These are phyloP conservation scores for Xanthoconium separans DNA, from an alignment of 1,284 basidiomycete species.

Conservation along the genomic window DNA sequence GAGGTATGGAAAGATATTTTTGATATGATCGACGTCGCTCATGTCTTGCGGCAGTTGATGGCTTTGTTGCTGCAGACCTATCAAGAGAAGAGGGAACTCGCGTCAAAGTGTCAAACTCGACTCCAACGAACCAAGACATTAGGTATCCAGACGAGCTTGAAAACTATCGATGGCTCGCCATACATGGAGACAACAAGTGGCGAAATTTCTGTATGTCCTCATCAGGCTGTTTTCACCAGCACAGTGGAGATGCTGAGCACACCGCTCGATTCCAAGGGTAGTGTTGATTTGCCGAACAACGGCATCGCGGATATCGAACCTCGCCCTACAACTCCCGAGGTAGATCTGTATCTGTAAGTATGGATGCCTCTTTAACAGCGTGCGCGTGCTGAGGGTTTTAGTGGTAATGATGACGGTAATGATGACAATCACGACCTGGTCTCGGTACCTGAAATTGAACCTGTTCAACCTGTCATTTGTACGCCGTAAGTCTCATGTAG, in stretches of 20 bases:
- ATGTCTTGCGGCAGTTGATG: constrained; percentile 23
- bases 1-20: constrained; percentile 16
- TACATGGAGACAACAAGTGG: background rate
- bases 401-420: background rate
- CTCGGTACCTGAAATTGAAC: background rate
- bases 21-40: constrained; percentile 2
- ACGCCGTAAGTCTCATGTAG: constrained; percentile 20
- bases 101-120: constrained; percentile 2
- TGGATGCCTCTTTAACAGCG: background rate
- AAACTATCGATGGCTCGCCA: background rate
- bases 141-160: constrained; percentile 24
- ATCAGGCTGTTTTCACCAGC: background rate
- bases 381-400: constrained; percentile 1
- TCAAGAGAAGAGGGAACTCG: constrained; percentile 22
- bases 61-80: constrained; percentile 27
- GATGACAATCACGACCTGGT: background rate
- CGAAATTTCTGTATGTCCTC: background rate
- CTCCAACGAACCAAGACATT: constrained; percentile 15
- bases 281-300: background rate
- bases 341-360: constrained; percentile 10
- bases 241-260: background rate
- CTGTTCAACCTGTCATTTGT: background rate
- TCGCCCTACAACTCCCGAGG: background rate
- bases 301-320: background rate
- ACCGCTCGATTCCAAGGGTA: background rate